Base-by-base conservation (phyloP, 2,329 filamentous ascomycete species). In the Clarireedia homoeocarpa region DNA sequence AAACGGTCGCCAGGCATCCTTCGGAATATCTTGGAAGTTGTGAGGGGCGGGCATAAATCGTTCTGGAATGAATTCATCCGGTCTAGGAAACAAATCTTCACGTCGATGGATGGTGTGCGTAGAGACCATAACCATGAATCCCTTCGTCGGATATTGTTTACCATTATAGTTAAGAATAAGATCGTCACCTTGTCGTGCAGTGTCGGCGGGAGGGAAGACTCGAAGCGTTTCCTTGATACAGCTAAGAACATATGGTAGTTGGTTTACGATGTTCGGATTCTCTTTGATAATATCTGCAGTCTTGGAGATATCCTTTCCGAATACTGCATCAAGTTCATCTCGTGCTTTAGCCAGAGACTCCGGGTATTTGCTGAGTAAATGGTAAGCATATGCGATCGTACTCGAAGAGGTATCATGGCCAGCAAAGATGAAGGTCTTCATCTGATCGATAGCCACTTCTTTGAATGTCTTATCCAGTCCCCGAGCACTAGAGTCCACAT, bases 1-100 rank as follows among this genome's bases (percentile, higher is more conserved):
- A 65, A 84, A 84, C 0, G 77, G 72, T 20, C 79, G 72, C 73
- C 74, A 84, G 3, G 79, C 80, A 46, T 75, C 73, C 50, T 59
- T 59, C 4, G 59, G 38, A 3, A 62, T 51, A 9, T 58, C 49
- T 45, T 63, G 52, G 20, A 66, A 65, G 61, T 70, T 63, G 26
- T 63, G 62, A 4, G 66, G 54, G 5, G 63, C 64, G 20, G 67
- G 63, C 49, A 75, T 65, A 62, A 71, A 80, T 4, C 78, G 73
- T 47, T 78, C 76, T 0, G 73, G 77, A n/a, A 77, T 61, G 63
- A 78, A 80, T 20, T 70, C 67, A 23, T 70, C 64, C 0, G 75
- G 71, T 4, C 72, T 68, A 2, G 69, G 67, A 71, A 73, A 81
- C 70, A 72, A 40, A 15, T 53, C 54, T 34, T 70, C 67, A 57